A percentile compares a stretch with the other conserved stretches of the same genome.
Conservation (phyloP, 768 basidiomycete genomes). For the Tylopilus plumbeoviolaceoides region DNA sequence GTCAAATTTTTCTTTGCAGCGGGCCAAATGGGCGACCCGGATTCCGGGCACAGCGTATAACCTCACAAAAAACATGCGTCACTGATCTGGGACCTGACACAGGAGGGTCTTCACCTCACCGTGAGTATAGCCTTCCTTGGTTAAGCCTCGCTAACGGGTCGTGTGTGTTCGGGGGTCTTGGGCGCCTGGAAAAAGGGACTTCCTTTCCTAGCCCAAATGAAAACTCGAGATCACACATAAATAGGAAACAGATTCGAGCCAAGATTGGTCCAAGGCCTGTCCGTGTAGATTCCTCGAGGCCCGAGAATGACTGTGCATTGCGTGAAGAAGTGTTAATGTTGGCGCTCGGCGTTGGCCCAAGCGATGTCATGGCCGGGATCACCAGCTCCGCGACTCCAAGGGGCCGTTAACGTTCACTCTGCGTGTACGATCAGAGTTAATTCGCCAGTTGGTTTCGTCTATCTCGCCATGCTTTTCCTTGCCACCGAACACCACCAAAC, state of each 20-base stretch:
- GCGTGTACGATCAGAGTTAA: constrained; percentile 31
- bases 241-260: constrained; percentile 37
- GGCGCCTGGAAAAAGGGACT: constrained; percentile 23
- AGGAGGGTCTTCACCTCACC: constrained; percentile 10
- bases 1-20: constrained; percentile 16
- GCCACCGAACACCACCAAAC: constrained; percentile 26
- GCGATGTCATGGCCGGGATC: constrained; percentile 27
- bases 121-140: constrained; percentile 32
- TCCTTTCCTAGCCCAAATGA: constrained; percentile 38
- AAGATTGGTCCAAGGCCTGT: constrained; percentile 34
- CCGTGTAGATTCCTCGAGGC: constrained; percentile 46
- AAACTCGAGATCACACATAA: constrained; percentile 44
- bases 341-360: constrained; percentile 32
- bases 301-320: constrained; percentile 30
- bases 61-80: constrained; percentile 24
- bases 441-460: constrained; percentile 27
- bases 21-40: constrained; percentile 2
- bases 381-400: constrained; percentile 34
- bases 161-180: constrained; percentile 27
- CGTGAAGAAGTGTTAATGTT: constrained; percentile 25
- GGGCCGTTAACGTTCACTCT: constrained; percentile 23
- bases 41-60: constrained; percentile 13
- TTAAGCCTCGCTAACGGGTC: constrained; percentile 21
- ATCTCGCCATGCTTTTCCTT: constrained; percentile 32
- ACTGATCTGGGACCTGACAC: constrained; percentile 11